Percentiles rank a stretch among this genome's conserved stretches.
phyloP scores from a whole-genome alignment of 805 yeast genomes.

The Kuraishia ogatae region DNA sequence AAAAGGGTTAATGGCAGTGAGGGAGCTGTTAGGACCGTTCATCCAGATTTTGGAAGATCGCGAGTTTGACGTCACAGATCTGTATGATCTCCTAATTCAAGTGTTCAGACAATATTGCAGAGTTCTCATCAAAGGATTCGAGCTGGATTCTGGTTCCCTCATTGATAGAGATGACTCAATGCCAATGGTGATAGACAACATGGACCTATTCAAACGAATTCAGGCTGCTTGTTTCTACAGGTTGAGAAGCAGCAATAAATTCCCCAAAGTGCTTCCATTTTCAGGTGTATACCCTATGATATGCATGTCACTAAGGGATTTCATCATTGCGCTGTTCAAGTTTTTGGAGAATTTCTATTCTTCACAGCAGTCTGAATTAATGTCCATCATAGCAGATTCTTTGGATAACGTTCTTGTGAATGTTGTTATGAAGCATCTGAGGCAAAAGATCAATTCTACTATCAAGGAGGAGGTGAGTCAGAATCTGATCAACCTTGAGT shows the following conservation, averaged over 20 bases:
- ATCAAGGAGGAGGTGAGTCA: constrained; percentile 90
- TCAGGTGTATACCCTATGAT: constrained; percentile 83
- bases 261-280: constrained; percentile 72
- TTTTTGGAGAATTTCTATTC: constrained; percentile 61
- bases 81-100: constrained; percentile 53
- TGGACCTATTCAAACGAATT: constrained; percentile 52
- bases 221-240: constrained; percentile 31
- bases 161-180: constrained; percentile 79
- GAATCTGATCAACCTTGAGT: constrained; percentile 80
- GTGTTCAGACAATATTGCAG: constrained; percentile 56
- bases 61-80: constrained; percentile 46
- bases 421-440: constrained; percentile 57
- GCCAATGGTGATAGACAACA: constrained; percentile 68
- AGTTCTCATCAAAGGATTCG: constrained; percentile 44
- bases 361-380: constrained; percentile 50
- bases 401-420: constrained; percentile 64
- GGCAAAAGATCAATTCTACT: constrained; percentile 52
- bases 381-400: constrained; percentile 50
- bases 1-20: constrained; percentile 43
- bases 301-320: constrained; percentile 64
- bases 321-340: constrained; percentile 51
- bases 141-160: constrained; percentile 48
- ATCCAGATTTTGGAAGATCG: constrained; percentile 71
- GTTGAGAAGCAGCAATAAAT: constrained; percentile 16
- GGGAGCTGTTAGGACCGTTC: constrained; percentile 59